Evolutionary conservation across 2,329 filamentous ascomycete genomes (phyloP), one percentile per base, ranked within the genome.

Genomic region (Cladosporium sp.): DNA sequence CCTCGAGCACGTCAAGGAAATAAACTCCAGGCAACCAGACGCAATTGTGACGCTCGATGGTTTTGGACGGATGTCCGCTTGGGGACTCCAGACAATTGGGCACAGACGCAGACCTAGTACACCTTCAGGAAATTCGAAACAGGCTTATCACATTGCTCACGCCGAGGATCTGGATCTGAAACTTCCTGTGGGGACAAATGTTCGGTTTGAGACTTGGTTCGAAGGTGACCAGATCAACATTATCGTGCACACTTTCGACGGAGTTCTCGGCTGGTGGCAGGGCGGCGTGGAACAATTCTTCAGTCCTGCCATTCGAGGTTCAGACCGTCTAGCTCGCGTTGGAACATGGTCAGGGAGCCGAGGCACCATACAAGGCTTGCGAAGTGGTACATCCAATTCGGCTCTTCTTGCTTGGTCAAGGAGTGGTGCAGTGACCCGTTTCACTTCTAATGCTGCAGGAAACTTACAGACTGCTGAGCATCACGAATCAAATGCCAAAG

Each of bases 21-120:
- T 97, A 70, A 92, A 92, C 11, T 95, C 94, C 68, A 89, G 89
- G 62, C 91, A 86, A 65, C 92, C 93, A 0, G 95, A 99, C 75
- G 87, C 99, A 2, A 95, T 93, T 70, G 84, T 98, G 28, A 88
- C 94, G 10, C 82, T 97, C 57, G 92, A 98, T 77, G 88, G 89
- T n/a, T 82, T 85, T 57, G 94, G 94, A 1, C 88, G 89, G 69
- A 92, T 98, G 90, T 93, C 91, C 49, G 92, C 92, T 0, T 97
- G 94, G 91, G 94, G 92, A 0, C 80, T 99, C 65, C 93, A 98
- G 76, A 93, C 94, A 73, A 86, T 96, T 23, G 89, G 90, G 40
- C 88, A 86, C 71, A 92, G 89, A 73, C 81, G 84, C 35, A 87
- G 86, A 70, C 67, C 68, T 21, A 69, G 69, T 14, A 72, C 68